Evolutionary conservation across 2,329 filamentous ascomycete species (phyloP).

Genomic region (Onygenales sp.): DNA sequence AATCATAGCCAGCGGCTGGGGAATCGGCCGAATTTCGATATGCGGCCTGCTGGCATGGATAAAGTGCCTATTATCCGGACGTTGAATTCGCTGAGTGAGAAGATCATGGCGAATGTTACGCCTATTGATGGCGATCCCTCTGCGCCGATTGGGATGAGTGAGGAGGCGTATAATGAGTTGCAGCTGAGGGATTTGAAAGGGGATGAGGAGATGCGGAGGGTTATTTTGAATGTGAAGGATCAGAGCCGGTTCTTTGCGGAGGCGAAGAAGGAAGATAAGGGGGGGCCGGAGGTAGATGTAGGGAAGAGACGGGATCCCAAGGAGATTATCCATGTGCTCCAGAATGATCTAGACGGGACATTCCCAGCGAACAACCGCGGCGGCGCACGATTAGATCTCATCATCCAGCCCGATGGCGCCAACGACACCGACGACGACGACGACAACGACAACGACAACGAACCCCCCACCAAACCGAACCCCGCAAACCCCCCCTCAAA

Average conservation of each 20-base stretch:
- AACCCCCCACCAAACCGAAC: slow-evolving; percentile 28
- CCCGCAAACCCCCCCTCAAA: slow-evolving; percentile 56
- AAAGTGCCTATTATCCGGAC: slow-evolving; percentile 85
- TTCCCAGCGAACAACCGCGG: slow-evolving; percentile 48
- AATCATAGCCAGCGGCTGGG: slow-evolving; percentile 81
- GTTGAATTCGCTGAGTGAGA: slow-evolving; percentile 83
- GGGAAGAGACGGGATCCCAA: slow-evolving; percentile 53
- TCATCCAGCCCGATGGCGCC: slow-evolving; percentile 42
- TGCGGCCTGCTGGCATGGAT: slow-evolving; percentile 63
- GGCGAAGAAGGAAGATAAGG: slow-evolving; percentile 29
- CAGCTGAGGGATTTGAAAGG: slow-evolving; percentile 71
- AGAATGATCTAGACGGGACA: slow-evolving; percentile 46
- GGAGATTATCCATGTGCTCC: slow-evolving; percentile 57
- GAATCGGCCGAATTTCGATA: slow-evolving; percentile 81
- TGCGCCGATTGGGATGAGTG: slow-evolving; percentile 57
- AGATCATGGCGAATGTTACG: slow-evolving; percentile 80
- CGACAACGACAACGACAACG: slow-evolving; percentile 48
- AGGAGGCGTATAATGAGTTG: slow-evolving; percentile 64
- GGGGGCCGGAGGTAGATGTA: slow-evolving; percentile 50
- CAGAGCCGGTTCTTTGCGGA: slow-evolving; percentile 67
- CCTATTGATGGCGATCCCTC: slow-evolving; percentile 64
- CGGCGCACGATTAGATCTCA: slow-evolving; percentile 59
- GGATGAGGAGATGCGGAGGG: slow-evolving; percentile 62
- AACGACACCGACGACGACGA: slow-evolving; percentile 58
- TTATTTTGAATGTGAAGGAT: slow-evolving; percentile 80